These are phyloP conservation scores for Eucalyptus camaldulensis DNA, from an alignment of 345 rosid species.

Conservation along the genomic window DNA sequence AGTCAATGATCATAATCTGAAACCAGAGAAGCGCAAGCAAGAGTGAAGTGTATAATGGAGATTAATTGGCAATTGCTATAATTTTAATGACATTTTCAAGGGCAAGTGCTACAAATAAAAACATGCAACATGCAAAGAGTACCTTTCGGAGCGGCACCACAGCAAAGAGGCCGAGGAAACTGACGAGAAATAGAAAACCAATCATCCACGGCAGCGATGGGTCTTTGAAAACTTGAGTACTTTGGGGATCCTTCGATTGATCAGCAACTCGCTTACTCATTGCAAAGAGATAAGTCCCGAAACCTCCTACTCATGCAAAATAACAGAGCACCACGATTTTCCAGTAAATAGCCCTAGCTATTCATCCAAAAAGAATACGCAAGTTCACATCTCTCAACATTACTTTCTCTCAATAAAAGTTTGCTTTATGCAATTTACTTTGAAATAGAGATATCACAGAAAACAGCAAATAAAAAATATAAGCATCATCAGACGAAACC, in stretches of 20 bases:
- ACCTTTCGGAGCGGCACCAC: constrained; percentile 12
- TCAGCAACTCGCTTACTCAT: background rate
- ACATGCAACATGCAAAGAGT: background rate
- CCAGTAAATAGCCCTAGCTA: background rate
- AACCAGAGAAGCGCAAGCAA: background rate
- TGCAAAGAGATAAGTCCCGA: constrained; percentile 2
- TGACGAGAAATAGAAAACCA: constrained; percentile 7
- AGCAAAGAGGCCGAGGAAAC: constrained; percentile 10
- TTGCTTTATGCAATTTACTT: background rate
- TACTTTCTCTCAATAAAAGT: background rate
- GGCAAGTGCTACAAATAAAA: background rate
- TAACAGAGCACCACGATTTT: background rate
- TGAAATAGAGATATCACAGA: background rate
- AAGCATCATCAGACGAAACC: background rate
- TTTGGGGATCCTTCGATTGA: background rate
- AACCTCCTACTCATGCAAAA: background rate
- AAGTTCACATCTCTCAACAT: background rate
- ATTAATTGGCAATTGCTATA: background rate
- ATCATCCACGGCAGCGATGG: background rate
- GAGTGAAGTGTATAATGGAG: background rate
- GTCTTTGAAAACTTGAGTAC: background rate
- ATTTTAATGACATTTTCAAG: background rate
- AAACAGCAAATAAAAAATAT: background rate
- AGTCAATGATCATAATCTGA: constrained; percentile 13
- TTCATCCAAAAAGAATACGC: background rate